A percentile compares a stretch with the other conserved stretches of the same genome.
phyloP scores from a whole-genome alignment of 1,139 yeast genomes.

The Saccharomyces pastorianus region DNA sequence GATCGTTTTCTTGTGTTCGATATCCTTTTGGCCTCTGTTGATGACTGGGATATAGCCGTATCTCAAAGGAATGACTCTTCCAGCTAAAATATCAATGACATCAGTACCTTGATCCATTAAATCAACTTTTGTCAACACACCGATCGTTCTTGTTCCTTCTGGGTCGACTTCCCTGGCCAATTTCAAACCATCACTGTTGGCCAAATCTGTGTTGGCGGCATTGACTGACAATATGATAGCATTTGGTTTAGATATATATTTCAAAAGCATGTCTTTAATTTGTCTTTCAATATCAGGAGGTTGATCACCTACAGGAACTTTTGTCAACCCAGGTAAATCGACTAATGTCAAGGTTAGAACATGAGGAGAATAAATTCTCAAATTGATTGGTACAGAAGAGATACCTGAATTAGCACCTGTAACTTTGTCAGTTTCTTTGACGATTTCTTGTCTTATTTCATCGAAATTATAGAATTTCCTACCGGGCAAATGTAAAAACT shows the following conservation, averaged over 20 bases:
- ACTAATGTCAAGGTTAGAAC: slow-evolving; percentile 92
- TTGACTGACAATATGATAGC: slow-evolving; percentile 93
- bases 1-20: slow-evolving; percentile 77
- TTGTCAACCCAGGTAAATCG: slow-evolving; percentile 95
- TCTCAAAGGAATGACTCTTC: slow-evolving; percentile 89
- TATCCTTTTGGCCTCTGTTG: slow-evolving; percentile 95
- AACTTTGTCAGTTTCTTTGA: slow-evolving; percentile 85
- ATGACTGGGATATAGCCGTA: slow-evolving; percentile 97
- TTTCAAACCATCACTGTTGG: slow-evolving; percentile 93
- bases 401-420: slow-evolving; percentile 92
- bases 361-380: slow-evolving; percentile 91
- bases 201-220: slow-evolving; percentile 95
- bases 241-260: slow-evolving; percentile 89
- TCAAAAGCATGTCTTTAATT: slow-evolving; percentile 89
- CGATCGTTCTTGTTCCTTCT: slow-evolving; percentile 91
- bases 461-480: slow-evolving; percentile 84
- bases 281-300: slow-evolving; percentile 95
- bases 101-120: slow-evolving; percentile 98
- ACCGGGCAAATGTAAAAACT: slow-evolving; percentile 85
- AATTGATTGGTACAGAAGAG: slow-evolving; percentile 84
- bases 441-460: slow-evolving; percentile 85
- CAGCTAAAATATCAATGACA: slow-evolving; percentile 92
- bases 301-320: slow-evolving; percentile 99
- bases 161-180: slow-evolving; percentile 97
- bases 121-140: slow-evolving; percentile 94